Evolutionary conservation across 768 basidiomycete genomes (phyloP).

Genomic region (Leccinum longicurvipes): DNA sequence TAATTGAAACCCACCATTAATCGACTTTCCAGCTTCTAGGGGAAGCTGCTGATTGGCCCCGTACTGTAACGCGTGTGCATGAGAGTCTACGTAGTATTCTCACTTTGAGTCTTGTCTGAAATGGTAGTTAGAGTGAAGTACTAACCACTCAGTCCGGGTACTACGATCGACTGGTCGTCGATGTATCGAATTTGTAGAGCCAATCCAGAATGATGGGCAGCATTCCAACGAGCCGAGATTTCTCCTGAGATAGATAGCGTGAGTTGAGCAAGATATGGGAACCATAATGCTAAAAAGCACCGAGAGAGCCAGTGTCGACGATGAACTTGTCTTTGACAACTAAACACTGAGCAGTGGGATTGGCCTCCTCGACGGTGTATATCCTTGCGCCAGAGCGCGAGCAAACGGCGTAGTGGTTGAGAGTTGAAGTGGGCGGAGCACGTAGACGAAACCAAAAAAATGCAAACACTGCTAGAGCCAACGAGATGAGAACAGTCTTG

Average conservation of each 20-base stretch:
- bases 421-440: conserved; percentile 9
- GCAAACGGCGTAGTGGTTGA: conserved; percentile 56
- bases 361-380: conserved; percentile 60
- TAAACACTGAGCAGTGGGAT: conserved; percentile 58
- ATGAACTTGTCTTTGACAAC: conserved; percentile 52
- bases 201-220: conserved; percentile 22
- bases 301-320: conserved; percentile 50
- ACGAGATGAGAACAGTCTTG: conserved; percentile 7
- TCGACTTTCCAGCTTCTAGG: conserved; percentile 57
- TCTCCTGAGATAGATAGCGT: conserved; percentile 34
- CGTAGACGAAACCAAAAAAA: conserved; percentile 7
- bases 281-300: conserved; percentile 36
- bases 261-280: background rate
- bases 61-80: conserved; percentile 77
- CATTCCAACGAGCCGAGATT: conserved; percentile 39
- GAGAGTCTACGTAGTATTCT: conserved; percentile 78
- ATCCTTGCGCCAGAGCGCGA: conserved; percentile 48
- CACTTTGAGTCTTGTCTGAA: too few species aligned
- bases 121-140: too few species aligned
- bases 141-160: conserved; percentile 73
- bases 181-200: conserved; percentile 47
- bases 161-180: conserved; percentile 53
- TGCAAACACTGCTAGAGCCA: conserved; percentile 3
- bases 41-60: conserved; percentile 64
- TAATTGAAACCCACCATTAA: conserved; percentile 43